Percentiles rank a stretch among this genome's conserved stretches.
Evolutionary conservation across 192 early-diverging fungal genomes (phyloP).

Genomic region (Diversispora eburnea): DNA sequence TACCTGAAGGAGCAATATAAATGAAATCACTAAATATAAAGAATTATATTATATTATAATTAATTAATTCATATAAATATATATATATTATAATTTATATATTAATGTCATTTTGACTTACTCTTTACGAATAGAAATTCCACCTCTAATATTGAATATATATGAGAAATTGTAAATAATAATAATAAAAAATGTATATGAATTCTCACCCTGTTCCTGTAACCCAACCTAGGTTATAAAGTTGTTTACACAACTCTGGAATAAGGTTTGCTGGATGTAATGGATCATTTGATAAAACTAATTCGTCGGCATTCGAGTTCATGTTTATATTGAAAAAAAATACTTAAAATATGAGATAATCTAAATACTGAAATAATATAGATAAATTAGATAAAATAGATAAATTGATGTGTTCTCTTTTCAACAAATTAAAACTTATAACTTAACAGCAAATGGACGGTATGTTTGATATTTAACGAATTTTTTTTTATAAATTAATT

Average conservation of each 20-base stretch:
- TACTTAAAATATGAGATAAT: too few relatives aligned
- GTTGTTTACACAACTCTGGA: constrained; percentile 84
- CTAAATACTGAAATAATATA: too few relatives aligned
- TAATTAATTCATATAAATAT: not conserved
- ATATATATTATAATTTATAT: not conserved
- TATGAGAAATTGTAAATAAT: not conserved
- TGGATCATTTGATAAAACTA: constrained; percentile 55
- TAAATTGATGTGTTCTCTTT: too few relatives aligned
- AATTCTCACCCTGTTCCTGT: constrained; percentile 82
- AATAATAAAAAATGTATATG: not conserved
- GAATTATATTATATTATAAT: not conserved
- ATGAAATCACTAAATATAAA: constrained; percentile 52
- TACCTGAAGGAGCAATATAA: constrained; percentile 81
- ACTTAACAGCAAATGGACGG: too few relatives aligned
- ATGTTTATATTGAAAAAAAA: too few relatives aligned
- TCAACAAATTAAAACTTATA: too few relatives aligned
- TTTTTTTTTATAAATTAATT: too few relatives aligned
- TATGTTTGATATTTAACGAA: too few relatives aligned
- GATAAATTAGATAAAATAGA: too few relatives aligned
- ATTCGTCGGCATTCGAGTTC: constrained; percentile 5
- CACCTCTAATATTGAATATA: constrained; percentile 48
- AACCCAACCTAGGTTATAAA: constrained; percentile 92
- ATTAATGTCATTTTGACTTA: constrained; percentile 33
- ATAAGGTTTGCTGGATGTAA: constrained; percentile 83
- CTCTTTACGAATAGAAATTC: constrained; percentile 76